Base-by-base conservation (phyloP, 225 moss, liverwort and hornwort genomes). In the Marchantia paleacea region DNA sequence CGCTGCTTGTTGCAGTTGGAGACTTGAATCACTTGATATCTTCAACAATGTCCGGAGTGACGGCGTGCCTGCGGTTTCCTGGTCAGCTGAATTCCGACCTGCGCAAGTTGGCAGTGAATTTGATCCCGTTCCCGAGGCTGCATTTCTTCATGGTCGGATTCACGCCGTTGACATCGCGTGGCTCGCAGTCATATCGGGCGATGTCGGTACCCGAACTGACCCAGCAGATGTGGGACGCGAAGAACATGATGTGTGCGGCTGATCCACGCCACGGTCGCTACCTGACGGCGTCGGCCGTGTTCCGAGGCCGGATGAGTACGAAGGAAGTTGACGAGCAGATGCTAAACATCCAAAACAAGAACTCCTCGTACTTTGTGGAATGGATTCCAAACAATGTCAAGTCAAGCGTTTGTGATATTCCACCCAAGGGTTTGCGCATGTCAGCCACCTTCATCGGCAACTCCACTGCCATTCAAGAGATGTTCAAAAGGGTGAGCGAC, bases 21-120 rank as follows among this genome's bases (percentile, higher is more conserved):
- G 85, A 85, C 64, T 72, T 85, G 75, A 85, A 85, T 63, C 85
- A 85, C 79, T 66, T 85, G 62, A 85, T 85, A 78, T 85, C 85
- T 13, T 79, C 85, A 49, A 85, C 85, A 0, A 85, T 85, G 85
- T 81, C 81, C 15, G 85, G 85, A 47, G 82, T 85, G 60, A 85
- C 85, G 10, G 81, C 81, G 7, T 85, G 85, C 77, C 79, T 85
- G 14, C 78, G 85, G 8, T 85, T 85, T 78, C 85, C 85, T 0
- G 85, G 85, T 39, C 85, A 85, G 75, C 82, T 85, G 58, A 85
- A 85, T 79, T 82, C 85, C 19, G 85, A 85, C 82, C 85, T 85
- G 15, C 82, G 85, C 15, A 85, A 85, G 72, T 60, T 85, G 10
- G 85, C 85, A 24, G 85, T 85, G 61, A 85, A 85, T 63, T 75